Percentiles rank a stretch among this genome's conserved stretches.
These are phyloP conservation scores for Xylogone sp. DNA, from an alignment of 2,329 filamentous ascomycete species.

Conservation along the genomic window DNA sequence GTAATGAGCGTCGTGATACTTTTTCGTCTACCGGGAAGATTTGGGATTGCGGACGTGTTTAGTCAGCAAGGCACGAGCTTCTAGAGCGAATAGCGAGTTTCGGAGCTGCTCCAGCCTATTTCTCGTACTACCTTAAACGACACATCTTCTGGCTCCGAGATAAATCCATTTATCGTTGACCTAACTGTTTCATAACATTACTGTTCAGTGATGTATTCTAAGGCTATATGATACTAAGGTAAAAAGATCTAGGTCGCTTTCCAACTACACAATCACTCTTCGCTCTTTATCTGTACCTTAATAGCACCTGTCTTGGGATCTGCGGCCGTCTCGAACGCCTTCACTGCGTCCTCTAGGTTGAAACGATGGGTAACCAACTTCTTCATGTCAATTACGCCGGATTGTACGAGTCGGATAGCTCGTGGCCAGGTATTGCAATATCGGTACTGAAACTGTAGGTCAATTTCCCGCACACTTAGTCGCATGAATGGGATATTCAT, in stretches of 20 bases:
- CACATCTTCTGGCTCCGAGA: no score
- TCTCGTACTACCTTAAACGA: no score
- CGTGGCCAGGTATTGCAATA: slow-evolving; percentile 96
- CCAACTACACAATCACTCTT: slow-evolving; percentile 16
- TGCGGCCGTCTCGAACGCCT: slow-evolving; percentile 85
- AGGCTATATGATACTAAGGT: slow-evolving; percentile 1
- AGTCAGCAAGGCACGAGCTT: slow-evolving; percentile 4
- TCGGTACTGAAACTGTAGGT: slow-evolving; percentile 94
- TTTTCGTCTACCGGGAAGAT: slow-evolving; percentile 19
- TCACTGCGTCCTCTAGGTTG: slow-evolving; percentile 76
- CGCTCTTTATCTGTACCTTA: slow-evolving; percentile 89
- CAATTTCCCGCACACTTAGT: slow-evolving; percentile 84
- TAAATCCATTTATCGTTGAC: background rate
- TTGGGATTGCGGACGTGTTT: slow-evolving; percentile 8
- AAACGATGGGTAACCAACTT: slow-evolving; percentile 87
- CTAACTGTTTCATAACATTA: slow-evolving; percentile 1
- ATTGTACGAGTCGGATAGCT: slow-evolving; percentile 83
- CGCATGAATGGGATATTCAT: slow-evolving; percentile 96
- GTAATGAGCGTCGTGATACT: slow-evolving; percentile 15
- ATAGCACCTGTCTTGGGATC: slow-evolving; percentile 92
- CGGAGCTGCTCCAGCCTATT: background rate
- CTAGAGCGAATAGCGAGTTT: background rate
- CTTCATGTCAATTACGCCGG: slow-evolving; percentile 75
- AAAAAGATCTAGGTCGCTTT: slow-evolving; percentile 1
- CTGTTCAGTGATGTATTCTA: background rate